Conservation (phyloP, 106 monocot genomes). For the Acorus calamus region DNA sequence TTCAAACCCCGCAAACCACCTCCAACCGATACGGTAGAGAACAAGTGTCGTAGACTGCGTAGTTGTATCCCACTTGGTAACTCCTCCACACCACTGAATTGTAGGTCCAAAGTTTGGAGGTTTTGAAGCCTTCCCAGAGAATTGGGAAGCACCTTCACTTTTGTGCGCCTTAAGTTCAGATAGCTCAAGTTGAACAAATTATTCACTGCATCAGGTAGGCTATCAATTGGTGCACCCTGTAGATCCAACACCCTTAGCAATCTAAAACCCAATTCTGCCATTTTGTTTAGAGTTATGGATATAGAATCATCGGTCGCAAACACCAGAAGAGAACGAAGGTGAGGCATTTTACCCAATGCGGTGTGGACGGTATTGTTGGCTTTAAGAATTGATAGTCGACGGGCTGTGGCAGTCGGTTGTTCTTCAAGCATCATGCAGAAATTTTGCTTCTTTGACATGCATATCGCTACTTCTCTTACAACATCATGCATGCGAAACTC, state of each 20-base stretch:
- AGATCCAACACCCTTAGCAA: slow-evolving; percentile 18
- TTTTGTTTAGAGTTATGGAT: neutral
- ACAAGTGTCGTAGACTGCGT: no score
- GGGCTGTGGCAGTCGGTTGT: slow-evolving; percentile 1
- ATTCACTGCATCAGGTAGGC: slow-evolving; percentile 11
- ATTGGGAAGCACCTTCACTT: slow-evolving; percentile 11
- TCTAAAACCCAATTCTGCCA: neutral
- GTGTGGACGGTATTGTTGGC: no score
- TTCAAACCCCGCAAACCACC: neutral
- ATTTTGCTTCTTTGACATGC: neutral
- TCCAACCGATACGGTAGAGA: no score
- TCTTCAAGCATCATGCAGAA: slow-evolving; percentile 6
- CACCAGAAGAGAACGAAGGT: neutral
- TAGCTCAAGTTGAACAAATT: slow-evolving; percentile 14
- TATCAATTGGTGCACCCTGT: slow-evolving; percentile 5
- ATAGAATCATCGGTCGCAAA: neutral
- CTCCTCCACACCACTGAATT: no score
- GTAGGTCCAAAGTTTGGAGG: slow-evolving; percentile 20
- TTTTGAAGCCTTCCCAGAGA: slow-evolving; percentile 12
- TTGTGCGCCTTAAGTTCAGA: slow-evolving; percentile 12
- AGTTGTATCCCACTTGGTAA: no score
- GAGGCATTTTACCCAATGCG: neutral
- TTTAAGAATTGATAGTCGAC: slow-evolving; percentile 11
- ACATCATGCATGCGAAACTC: slow-evolving; percentile 13
- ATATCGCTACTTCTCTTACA: slow-evolving; percentile 12